Evolutionary conservation across 768 basidiomycete species (phyloP), one percentile per base, ranked within the genome.

Genomic region (Ramaria sp.): DNA sequence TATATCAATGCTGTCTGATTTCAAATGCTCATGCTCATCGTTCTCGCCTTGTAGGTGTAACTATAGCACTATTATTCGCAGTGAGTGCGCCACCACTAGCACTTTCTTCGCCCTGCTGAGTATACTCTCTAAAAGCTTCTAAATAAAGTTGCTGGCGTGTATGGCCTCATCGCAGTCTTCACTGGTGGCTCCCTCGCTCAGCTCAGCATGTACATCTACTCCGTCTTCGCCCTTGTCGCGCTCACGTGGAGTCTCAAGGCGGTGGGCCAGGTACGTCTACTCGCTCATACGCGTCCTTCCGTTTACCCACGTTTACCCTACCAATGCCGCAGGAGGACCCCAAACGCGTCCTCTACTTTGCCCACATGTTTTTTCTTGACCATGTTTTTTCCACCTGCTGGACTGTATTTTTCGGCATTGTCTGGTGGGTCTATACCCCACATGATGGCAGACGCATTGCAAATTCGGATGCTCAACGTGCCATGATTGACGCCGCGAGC

Each of bases 141-240:
- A 62, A 99, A 99, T 79, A 99, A 99, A 73, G 95, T 94, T 51
- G 94, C 96, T 19, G 95, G 96, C 51, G 81, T 97, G 9, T 99
- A 98, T 68, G 96, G 96, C 55, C 80, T 99, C 57, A 84, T 99
- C 58, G 94, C 93, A 5, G 80, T 93, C 57, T 71, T 93, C 59
- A 88, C 87, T 0, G 91, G 89, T n/a, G 86, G 88, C n/a, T 84
- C 86, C n/a, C 83, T 92, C 62, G 83, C 87, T 0, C 96, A 99
- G 71, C 77, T 97, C 59, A 88, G 84, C 69, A 78, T 95, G 66
- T 98, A 98, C 70, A 76, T 93, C 19, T 99, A 99, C 74, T 97
- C 94, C 10, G 84, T 87, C 56, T 68, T 85, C 24, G 90, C 84
- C 41, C 79, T 98, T 43, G 75, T 84, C 13, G 89, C 82, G 0